phyloP scores from a whole-genome alignment of 225 moss, liverwort and hornwort species.

The Anthoceros angustus region DNA sequence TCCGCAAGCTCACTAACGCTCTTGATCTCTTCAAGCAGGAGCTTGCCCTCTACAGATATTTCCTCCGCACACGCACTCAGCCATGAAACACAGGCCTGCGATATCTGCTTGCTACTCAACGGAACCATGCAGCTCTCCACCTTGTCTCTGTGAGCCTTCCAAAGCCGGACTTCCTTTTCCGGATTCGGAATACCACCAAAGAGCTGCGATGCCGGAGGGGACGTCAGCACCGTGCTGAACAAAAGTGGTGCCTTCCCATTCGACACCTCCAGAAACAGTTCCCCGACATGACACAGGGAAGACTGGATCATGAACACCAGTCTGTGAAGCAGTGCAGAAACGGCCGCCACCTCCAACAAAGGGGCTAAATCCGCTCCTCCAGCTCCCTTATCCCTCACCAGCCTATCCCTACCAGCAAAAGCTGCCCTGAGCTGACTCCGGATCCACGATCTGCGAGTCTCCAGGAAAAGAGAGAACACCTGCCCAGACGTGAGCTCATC shows the following conservation, averaged over 20 bases:
- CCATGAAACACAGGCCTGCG: constrained; percentile 65
- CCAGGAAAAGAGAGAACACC: constrained; percentile 68
- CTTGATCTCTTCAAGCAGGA: constrained; percentile 43
- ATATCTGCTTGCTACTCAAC: constrained; percentile 47
- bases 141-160: constrained; percentile 69
- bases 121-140: constrained; percentile 64
- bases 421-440: constrained; percentile 44
- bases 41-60: constrained; percentile 35
- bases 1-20: constrained; percentile 55
- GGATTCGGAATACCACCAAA: constrained; percentile 94
- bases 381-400: constrained; percentile 10
- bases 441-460: constrained; percentile 64
- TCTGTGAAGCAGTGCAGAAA: constrained; percentile 40
- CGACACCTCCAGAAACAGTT: constrained; percentile 76
- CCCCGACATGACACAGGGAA: constrained; percentile 71
- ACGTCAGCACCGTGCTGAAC: constrained; percentile 52
- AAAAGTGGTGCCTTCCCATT: constrained; percentile 80
- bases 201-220: constrained; percentile 78
- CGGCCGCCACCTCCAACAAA: constrained; percentile 11
- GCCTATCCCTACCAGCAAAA: constrained; percentile 16
- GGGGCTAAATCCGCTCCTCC: constrained; percentile 9
- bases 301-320: constrained; percentile 65
- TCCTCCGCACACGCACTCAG: constrained; percentile 60
- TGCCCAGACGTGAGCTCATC: constrained; percentile 69
- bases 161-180: constrained; percentile 54